Evolutionary conservation across 768 basidiomycete species (phyloP).

Genomic region (Cystofilobasidium bisporidii): DNA sequence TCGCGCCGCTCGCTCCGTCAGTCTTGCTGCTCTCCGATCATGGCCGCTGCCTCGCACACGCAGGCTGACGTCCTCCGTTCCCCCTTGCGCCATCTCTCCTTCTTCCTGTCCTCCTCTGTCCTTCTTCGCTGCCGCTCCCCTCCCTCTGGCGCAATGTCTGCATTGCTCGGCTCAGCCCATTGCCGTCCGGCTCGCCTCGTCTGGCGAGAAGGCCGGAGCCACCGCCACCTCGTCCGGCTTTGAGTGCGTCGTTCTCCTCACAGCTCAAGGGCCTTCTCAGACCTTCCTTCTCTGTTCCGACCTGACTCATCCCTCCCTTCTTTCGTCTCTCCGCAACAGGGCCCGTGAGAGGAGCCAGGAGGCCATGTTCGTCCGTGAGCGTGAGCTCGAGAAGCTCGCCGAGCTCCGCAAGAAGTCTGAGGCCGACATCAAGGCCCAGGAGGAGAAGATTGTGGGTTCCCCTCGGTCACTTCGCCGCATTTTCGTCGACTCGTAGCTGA

Average conservation of each 20-base stretch:
- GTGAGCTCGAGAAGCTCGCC: not conserved
- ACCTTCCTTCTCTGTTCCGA: too few relatives aligned
- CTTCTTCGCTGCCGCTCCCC: not conserved
- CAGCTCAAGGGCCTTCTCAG: too few relatives aligned
- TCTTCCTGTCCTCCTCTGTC: not conserved
- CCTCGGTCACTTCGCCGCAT: too few relatives aligned
- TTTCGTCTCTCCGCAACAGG: not conserved
- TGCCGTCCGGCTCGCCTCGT: not conserved
- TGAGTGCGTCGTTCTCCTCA: not conserved
- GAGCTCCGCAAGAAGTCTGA: not conserved
- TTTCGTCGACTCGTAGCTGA: too few relatives aligned
- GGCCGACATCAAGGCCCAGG: slow-evolving; percentile 1
- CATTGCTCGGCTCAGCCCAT: not conserved
- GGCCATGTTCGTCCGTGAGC: slow-evolving; percentile 1
- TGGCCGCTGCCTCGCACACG: not conserved
- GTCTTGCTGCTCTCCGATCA: not conserved
- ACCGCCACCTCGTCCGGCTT: not conserved
- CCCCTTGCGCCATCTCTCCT: not conserved
- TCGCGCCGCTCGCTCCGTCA: not conserved
- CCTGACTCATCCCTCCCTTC: not conserved
- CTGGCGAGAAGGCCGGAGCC: not conserved
- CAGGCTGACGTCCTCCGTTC: not conserved
- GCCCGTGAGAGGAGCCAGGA: not conserved
- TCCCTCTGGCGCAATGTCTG: too few relatives aligned
- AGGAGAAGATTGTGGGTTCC: not conserved